These are phyloP conservation scores for Rhododendron ferrugineum DNA, from an alignment of 148 eudicot genomes.

Conservation along the genomic window DNA sequence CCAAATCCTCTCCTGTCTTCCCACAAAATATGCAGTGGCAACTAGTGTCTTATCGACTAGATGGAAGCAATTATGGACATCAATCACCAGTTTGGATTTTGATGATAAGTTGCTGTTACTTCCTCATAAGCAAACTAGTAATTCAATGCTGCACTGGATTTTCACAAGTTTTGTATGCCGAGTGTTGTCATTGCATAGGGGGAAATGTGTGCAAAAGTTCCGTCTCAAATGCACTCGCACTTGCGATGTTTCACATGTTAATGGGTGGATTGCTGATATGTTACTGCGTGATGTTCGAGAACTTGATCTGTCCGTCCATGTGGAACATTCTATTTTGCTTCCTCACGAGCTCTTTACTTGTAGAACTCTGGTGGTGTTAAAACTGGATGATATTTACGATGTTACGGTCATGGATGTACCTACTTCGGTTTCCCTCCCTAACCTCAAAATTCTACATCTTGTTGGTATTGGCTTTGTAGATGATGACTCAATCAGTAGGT, in stretches of 20 bases:
- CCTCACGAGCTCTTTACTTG: not conserved
- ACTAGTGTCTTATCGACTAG: not conserved
- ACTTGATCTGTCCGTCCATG: constrained; percentile 3
- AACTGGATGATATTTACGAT: constrained; percentile 3
- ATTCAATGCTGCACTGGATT: too few species aligned
- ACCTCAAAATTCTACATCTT: constrained; percentile 15
- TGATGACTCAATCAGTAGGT: not conserved
- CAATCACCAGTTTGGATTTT: constrained; percentile 11
- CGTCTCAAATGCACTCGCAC: not conserved
- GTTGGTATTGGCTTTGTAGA: not conserved
- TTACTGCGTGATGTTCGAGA: constrained; percentile 7
- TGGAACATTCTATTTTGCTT: not conserved
- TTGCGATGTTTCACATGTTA: not conserved
- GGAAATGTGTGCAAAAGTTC: constrained; percentile 9
- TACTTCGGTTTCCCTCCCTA: constrained; percentile 12
- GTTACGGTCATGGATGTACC: not conserved
- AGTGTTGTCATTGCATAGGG: constrained; percentile 3
- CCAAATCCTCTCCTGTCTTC: not conserved
- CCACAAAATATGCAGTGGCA: not conserved
- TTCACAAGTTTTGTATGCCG: constrained; percentile 9
- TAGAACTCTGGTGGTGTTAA: constrained; percentile 8
- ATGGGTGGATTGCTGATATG: constrained; percentile 6
- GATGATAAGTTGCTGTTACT: constrained; percentile 9
- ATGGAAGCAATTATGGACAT: constrained; percentile 1
- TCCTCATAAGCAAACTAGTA: not conserved